phyloP scores from a whole-genome alignment of 495 filamentous ascomycete genomes.

The Hyaloscypha variabilis region DNA sequence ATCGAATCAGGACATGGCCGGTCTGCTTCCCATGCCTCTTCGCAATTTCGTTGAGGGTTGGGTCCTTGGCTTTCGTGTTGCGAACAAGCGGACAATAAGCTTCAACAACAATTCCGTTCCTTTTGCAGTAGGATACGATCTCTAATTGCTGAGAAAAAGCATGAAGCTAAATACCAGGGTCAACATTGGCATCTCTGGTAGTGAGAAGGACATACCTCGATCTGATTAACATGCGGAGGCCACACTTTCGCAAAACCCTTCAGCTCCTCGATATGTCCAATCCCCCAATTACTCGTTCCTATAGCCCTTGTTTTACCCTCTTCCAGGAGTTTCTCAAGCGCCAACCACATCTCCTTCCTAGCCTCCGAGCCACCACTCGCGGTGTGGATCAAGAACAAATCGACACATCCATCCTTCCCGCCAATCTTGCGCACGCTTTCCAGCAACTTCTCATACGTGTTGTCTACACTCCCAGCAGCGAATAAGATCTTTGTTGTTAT shows the following conservation, averaged over 20 bases:
- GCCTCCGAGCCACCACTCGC: constrained; percentile 29
- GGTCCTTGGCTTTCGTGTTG: constrained; percentile 55
- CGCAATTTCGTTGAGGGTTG: constrained; percentile 44
- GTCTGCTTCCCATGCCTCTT: constrained; percentile 43
- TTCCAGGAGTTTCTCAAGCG: constrained; percentile 51
- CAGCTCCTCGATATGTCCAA: constrained; percentile 46
- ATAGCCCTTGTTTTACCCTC: constrained; percentile 70
- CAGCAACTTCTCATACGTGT: constrained; percentile 60
- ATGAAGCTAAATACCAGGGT: constrained; percentile 13
- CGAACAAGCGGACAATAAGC: constrained; percentile 68
- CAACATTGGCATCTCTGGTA: constrained; percentile 58
- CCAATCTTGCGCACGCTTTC: constrained; percentile 43
- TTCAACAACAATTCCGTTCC: constrained; percentile 51
- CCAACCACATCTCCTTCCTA: constrained; percentile 37
- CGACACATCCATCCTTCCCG: constrained; percentile 69
- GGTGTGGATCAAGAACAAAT: constrained; percentile 66
- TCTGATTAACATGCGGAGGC: constrained; percentile 61
- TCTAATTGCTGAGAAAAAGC: constrained; percentile 62
- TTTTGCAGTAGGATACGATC: constrained; percentile 77
- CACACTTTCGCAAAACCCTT: constrained; percentile 37
- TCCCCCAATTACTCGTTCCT: constrained; percentile 60
- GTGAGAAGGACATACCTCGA: constrained; percentile 54
- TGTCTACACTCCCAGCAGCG: constrained; percentile 16
- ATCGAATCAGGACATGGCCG: constrained; percentile 53
- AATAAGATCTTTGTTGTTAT: constrained; percentile 39